Evolutionary conservation across 768 basidiomycete genomes (phyloP), one percentile per base, ranked within the genome.

Genomic region (Suillus ampliporus): DNA sequence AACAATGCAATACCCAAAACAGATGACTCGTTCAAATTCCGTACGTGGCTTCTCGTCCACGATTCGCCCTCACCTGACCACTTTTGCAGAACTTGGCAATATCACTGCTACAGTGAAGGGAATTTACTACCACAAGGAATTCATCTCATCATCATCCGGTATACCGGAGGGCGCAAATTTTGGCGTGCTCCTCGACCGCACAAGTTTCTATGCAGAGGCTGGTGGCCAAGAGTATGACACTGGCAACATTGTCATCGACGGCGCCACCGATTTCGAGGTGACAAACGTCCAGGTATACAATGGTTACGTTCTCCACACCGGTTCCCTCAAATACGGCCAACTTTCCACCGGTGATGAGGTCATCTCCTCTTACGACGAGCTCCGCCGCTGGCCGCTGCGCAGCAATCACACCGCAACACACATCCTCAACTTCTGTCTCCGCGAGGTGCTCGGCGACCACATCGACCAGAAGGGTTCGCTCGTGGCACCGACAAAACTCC

Each of bases 331-430:
- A 73, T 97, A 98, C 72, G 97, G 97, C 8, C 79, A 85, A 65
- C 79, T 99, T 43, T 80, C 82, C 23, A 82, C 96, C 17, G 92
- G 89, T 34, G 89, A 94, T 68, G 83, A 89, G 67, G 92, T 99
- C 31, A 85, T 95, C 31, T 88, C 92, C 5, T 91, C 92, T 1
- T 99, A 98, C 71, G 95, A 99, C 67, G 96, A 99, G 82, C 92
- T 94, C 59, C 93, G 97, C 41, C 87, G 97, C 56, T 95, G 94
- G 92, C 96, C 97, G 0, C 79, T 99, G 56, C 89, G 96, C 58
- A 99, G 95, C 78, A 99, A 99, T 72, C 97, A 99, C 79, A 99
- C 97, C 31, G 97, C 90, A 23, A 99, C 97, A 0, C 97, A 99
- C 74, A 97, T 99, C 69, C 91, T 99, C 69, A 99, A 99, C 81